Evolutionary conservation across 2,329 filamentous ascomycete genomes (phyloP).

Genomic region (Ceratocystis ficicola): DNA sequence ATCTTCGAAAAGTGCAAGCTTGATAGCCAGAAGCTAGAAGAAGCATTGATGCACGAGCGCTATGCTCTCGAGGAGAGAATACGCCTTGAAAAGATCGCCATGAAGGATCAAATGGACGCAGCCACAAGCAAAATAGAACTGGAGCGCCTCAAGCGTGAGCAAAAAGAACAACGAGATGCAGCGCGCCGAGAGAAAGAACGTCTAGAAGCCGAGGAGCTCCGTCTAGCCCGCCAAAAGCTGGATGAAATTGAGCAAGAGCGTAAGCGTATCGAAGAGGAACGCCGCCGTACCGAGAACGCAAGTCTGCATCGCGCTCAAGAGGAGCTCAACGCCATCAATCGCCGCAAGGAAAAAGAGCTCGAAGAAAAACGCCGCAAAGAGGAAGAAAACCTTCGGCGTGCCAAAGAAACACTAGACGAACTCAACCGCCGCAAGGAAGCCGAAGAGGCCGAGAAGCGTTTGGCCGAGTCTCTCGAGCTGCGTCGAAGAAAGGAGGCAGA

Average conservation of each 20-base stretch:
- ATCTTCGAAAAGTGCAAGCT: background rate
- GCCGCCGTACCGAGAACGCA: conserved; percentile 36
- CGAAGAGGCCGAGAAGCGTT: conserved; percentile 38
- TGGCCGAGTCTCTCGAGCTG: conserved; percentile 41
- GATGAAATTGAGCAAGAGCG: conserved; percentile 30
- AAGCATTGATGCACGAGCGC: background rate
- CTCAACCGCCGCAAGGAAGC: conserved; percentile 37
- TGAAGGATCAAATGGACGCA: conserved; percentile 7
- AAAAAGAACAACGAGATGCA: conserved; percentile 1
- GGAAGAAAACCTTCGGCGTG: conserved; percentile 31
- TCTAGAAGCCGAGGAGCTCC: conserved; percentile 35
- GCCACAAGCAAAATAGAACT: conserved; percentile 14
- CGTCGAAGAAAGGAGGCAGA: conserved; percentile 32
- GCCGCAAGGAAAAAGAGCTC: conserved; percentile 35
- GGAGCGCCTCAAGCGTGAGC: conserved; percentile 1
- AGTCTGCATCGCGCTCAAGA: conserved; percentile 36
- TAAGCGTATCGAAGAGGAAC: conserved; percentile 27
- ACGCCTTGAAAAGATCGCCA: background rate
- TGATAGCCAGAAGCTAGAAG: background rate
- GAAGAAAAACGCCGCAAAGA: conserved; percentile 30
- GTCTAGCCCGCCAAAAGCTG: conserved; percentile 28
- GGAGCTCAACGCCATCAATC: conserved; percentile 38
- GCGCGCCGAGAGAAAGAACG: conserved; percentile 14
- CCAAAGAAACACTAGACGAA: conserved; percentile 38
- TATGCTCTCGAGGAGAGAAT: background rate